A percentile compares a stretch with the other conserved stretches of the same genome.
Evolutionary conservation across 2,329 filamentous ascomycete species (phyloP).

Genomic region (Trichoderma simmonsii): DNA sequence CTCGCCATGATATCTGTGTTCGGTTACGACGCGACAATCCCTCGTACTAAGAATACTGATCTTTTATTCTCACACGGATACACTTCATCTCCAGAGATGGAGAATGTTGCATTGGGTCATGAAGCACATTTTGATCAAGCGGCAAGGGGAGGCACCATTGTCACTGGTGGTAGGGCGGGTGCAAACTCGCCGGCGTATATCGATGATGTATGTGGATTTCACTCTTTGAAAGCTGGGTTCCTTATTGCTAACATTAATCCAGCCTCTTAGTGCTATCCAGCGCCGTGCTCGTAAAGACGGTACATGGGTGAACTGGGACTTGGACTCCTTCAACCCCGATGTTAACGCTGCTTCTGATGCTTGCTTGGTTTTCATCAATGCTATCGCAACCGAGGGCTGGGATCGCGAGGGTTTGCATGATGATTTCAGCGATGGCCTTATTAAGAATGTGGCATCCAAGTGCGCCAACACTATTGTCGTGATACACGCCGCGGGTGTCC

Average conservation of each 20-base stretch:
- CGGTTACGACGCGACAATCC: constrained; percentile 60
- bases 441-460: constrained; percentile 56
- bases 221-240: neutral
- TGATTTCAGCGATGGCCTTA: constrained; percentile 59
- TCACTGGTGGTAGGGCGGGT: constrained; percentile 51
- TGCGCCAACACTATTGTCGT: constrained; percentile 63
- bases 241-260: neutral
- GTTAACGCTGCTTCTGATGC: constrained; percentile 50
- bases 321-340: constrained; percentile 31
- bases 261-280: constrained; percentile 58
- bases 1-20: constrained; percentile 56
- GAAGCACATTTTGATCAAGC: constrained; percentile 47
- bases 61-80: constrained; percentile 45
- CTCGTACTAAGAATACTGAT: constrained; percentile 48
- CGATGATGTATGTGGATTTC: constrained; percentile 37
- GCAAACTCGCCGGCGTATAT: constrained; percentile 50
- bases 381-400: constrained; percentile 74
- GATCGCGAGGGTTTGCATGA: constrained; percentile 66
- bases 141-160: constrained; percentile 49
- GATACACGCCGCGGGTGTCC: constrained; percentile 60
- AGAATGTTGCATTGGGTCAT: constrained; percentile 40
- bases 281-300: constrained; percentile 50
- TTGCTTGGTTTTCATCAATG: constrained; percentile 79
- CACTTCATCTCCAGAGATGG: constrained; percentile 46
- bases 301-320: constrained; percentile 54